These are phyloP conservation scores for Blastocrithidia nonstop DNA, from an alignment of 208 protist species.

Conservation along the genomic window DNA sequence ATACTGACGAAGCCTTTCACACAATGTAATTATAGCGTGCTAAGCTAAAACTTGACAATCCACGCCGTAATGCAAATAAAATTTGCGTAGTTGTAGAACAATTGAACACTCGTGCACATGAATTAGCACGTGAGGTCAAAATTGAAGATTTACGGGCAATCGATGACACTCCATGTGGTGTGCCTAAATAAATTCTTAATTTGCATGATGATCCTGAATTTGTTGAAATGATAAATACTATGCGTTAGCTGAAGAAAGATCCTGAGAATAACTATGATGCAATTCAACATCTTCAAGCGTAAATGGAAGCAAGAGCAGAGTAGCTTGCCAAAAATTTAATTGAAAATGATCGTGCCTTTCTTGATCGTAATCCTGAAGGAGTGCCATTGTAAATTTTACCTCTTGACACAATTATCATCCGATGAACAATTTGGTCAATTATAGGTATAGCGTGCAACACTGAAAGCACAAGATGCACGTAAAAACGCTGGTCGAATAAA, in stretches of 20 bases:
- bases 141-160: conserved; percentile 21
- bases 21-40: conserved; percentile 40
- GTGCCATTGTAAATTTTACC: too few species aligned
- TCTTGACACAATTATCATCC: too few species aligned
- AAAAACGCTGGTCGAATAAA: conserved; percentile 24
- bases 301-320: too few species aligned
- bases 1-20: conserved; percentile 30
- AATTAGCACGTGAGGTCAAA: conserved; percentile 45
- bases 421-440: too few species aligned
- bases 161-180: conserved; percentile 24
- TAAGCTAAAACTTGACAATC: conserved; percentile 38
- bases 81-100: conserved; percentile 50
- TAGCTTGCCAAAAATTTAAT: too few species aligned
- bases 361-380: too few species aligned
- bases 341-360: too few species aligned
- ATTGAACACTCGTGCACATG: conserved; percentile 54
- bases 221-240: conserved; percentile 4
- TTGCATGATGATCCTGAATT: conserved; percentile 44
- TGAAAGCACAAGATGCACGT: conserved; percentile 27
- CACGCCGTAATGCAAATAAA: too few species aligned
- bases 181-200: conserved; percentile 37
- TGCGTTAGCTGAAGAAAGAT: conserved; percentile 42
- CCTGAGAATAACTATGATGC: conserved; percentile 25
- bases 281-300: conserved; percentile 36
- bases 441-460: too few species aligned